Base-by-base conservation (phyloP, 2,329 filamentous ascomycete species). In the Nothophoma quercina region DNA sequence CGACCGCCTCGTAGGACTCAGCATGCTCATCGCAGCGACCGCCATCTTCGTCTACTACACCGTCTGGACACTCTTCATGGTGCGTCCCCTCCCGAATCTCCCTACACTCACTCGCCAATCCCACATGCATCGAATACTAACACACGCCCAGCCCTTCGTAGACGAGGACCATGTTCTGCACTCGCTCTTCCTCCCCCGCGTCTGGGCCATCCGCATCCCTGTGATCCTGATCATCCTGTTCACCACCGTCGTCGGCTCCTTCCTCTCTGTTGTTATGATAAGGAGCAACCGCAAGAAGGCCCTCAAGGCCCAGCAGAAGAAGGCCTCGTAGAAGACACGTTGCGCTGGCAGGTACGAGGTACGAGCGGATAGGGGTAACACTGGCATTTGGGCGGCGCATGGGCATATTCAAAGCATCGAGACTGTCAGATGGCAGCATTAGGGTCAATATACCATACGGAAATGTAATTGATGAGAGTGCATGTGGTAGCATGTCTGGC, bases 181-280 rank as follows among this genome's bases (percentile, higher is more conserved):
- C 75, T 89, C 89, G 75, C 84, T 98, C 80, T 99, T 99, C 81
- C 95, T 91, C 58, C 93, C 93, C 38, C 93, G 95, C 75, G 93
- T 96, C 74, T 99, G 95, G 95, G 95, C 95, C 56, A 96, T 99
- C 74, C 93, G 95, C 75, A 95, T 99, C 71, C 95, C 95, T 65
- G 93, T 99, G 68, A 96, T 99, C 74, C 87, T 99, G 64, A 88
- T 97, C 59, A 87, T 99, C 38, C 83, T 99, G 63, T 93, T 89
- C 60, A 93, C 88, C 55, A 92, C 95, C 54, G 92, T 99, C 55
- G 93, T 99, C 56, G 95, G 95, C 60, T 96, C 91, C 55, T 99
- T 99, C 82, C 83, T 99, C 64, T 89, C 90, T 69, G 88, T 96
- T 72, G 93, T 99, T 71, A 99, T 99, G 95, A 98, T 99, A 79